Evolutionary conservation across 148 eudicot genomes (phyloP), one percentile per base, ranked within the genome.

Genomic region (Rhododendron williamsianum): DNA sequence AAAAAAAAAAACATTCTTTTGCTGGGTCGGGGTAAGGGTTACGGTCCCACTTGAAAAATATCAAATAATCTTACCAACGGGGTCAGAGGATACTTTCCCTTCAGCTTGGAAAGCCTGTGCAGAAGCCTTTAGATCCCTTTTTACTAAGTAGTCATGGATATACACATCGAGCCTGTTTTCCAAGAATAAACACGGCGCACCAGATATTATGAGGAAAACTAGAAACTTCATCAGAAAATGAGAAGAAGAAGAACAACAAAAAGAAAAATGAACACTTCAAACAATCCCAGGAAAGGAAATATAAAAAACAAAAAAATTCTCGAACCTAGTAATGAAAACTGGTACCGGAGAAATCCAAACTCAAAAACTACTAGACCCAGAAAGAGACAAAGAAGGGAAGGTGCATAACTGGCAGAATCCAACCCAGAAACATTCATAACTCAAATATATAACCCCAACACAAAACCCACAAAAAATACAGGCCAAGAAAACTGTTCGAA

Each of bases 91-190:
- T 69, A 95, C 93, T 89, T 92, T 91, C 81, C 94, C 98, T 90
- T 95, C 98, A 56, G 91, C 89, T 91, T 91, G 92, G 88, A 95
- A 95, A 63, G 94, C 93, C 86, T 93, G 92, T n/a, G 95, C 94
- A 82, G 96, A 87, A 83, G 92, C 93, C 86, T 89, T 93, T 16
- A 92, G 86, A 87, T 92, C 91, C 91, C 95, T 93, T 91, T 95
- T 95, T 46, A 93, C 91, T 60, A 95, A 80, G 87, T 95, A 95
- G 91, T 95, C 98, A 87, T 91, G 92, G 65, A 94, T 94, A 78
- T 94, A 94, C 52, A 93, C 93, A 90, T 94, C 98, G 86, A 94
- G 87, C 94, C 98, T 94, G 89, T 82, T 56, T 56, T 60, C 46
- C 85, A 35, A 21, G 85, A 85, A 25, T 6, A 35, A 54, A 81